Conservation (phyloP, 2,329 filamentous ascomycete genomes). For the Aspergillus tubingensis region DNA sequence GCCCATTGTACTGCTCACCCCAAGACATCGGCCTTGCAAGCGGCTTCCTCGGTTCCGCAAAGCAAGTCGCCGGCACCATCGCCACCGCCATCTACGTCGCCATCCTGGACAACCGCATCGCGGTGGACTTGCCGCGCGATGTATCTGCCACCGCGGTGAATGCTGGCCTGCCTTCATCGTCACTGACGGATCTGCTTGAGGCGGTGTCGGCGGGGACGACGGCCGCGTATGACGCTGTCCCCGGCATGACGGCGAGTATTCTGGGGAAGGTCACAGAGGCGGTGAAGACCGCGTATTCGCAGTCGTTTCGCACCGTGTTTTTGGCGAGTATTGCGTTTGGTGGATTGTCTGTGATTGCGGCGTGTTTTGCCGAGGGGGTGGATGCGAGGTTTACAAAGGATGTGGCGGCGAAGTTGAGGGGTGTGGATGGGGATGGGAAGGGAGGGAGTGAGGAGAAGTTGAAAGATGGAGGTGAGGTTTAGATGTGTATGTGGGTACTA, state of each 20-base stretch:
- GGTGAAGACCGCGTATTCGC: conserved; percentile 4
- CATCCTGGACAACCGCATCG: neutral
- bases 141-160: neutral
- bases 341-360: neutral
- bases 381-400: neutral
- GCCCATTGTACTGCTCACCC: neutral
- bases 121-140: neutral
- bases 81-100: conserved; percentile 8
- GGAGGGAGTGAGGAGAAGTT: neutral
- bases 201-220: neutral
- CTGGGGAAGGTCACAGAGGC: neutral
- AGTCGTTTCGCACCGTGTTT: conserved; percentile 5
- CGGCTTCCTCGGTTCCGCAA: conserved; percentile 5
- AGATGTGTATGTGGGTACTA: no score
- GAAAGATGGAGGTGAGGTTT: neutral
- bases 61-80: conserved; percentile 5
- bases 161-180: neutral
- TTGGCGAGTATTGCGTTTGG: conserved; percentile 2
- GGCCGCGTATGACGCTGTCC: neutral
- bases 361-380: neutral
- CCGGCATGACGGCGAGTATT: neutral
- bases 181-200: neutral
- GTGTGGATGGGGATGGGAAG: no score
- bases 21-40: conserved; percentile 4
- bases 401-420: neutral